Evolutionary conservation across 352 stramenopile species (phyloP).

Genomic region (Globisporangium rhizosaccharum): DNA sequence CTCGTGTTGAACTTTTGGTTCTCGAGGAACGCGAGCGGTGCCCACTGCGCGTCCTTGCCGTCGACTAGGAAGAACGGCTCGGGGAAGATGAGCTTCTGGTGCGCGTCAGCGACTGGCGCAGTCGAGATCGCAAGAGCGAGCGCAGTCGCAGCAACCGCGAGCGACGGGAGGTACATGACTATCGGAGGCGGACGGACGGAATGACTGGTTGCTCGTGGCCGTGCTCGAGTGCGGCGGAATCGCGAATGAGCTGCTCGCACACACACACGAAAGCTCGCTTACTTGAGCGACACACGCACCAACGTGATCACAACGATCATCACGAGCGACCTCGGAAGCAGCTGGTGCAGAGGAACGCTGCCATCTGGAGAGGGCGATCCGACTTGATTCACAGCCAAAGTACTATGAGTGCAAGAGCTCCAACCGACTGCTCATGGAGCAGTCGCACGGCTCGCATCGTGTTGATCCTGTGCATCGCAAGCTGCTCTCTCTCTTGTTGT

Average conservation of each 20-base stretch:
- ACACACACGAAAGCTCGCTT: not conserved
- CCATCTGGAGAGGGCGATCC: not conserved
- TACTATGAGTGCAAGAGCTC: no score
- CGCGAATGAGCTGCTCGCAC: slow-evolving; percentile 3
- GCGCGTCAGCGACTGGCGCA: slow-evolving; percentile 12
- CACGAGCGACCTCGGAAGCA: not conserved
- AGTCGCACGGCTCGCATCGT: no score
- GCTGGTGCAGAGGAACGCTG: not conserved
- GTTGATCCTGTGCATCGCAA: no score
- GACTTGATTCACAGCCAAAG: not conserved
- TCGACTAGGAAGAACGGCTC: slow-evolving; percentile 54
- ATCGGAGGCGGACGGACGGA: not conserved
- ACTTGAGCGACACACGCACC: not conserved
- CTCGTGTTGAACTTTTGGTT: slow-evolving; percentile 44
- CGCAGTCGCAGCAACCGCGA: slow-evolving; percentile 1
- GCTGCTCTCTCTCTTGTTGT: no score
- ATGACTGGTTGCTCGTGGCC: not conserved
- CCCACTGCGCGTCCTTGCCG: slow-evolving; percentile 17
- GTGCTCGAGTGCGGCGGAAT: not conserved
- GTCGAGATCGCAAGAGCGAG: not conserved
- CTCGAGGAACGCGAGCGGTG: slow-evolving; percentile 43
- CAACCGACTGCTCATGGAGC: no score
- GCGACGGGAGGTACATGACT: not conserved
- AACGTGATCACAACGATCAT: not conserved
- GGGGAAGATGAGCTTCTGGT: slow-evolving; percentile 39